Evolutionary conservation across 345 rosid species (phyloP), one percentile per base, ranked within the genome.

Genomic region (Durio zibethinus): DNA sequence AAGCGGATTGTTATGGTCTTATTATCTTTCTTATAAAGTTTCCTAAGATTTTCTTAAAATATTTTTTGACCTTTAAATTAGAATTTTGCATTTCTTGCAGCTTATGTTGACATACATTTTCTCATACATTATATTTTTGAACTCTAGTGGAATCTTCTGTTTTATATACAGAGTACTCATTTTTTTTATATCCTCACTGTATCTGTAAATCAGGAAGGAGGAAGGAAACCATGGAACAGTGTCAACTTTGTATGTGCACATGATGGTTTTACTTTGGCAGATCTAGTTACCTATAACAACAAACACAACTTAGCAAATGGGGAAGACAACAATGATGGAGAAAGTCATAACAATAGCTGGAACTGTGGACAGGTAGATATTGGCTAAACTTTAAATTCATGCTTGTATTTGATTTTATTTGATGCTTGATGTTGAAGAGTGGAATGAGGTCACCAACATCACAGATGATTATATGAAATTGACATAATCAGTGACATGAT

Each of bases 191-290:
- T 50, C 42, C 59, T 71, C 27, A 33, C 27, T 78, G 7, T 70
- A 27, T 48, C 31, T 47, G 71, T 83, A 83, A 82, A 80, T 81
- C 90, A 93, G 99, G 92, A 65, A 80, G 92, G 97, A 82, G 94
- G 98, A 80, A 87, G 99, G 86, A 95, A 89, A 82, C 98, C 99
- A 42, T 95, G 99, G 97, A 85, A 92, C 83, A 92, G 98, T 88
- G 82, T 93, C 89, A 95, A 95, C 80, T 95, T 95, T 71, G 70
- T 93, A 68, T 95, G 98, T 78, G 98, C 97, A 48, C 99, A 95
- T 82, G 99, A 95, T 82, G 99, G 99, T 53, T 95, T 93, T 82
- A 85, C 98, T 29, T 78, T 95, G 88, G 92, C 91, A 38, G 99
- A 95, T 84, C 81, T 95, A 63, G 98, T 95, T 73, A 87, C 92